Percentiles rank a stretch among this genome's conserved stretches.
Evolutionary conservation across 495 filamentous ascomycete species (phyloP).

Genomic region (Penicillium pancosmium): DNA sequence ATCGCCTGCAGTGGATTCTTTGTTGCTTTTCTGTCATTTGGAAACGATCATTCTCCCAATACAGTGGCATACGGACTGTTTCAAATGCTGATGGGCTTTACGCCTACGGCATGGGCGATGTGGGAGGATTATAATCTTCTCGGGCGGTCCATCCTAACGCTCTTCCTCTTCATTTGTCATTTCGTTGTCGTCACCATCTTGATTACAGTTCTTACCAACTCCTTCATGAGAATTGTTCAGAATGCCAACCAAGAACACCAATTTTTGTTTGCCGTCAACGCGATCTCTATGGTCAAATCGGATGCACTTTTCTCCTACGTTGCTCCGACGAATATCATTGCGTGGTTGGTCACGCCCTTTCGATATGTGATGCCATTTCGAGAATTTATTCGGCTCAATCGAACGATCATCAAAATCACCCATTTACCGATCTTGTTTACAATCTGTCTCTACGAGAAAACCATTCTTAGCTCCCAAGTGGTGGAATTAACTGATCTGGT

Average conservation of each 20-base stretch:
- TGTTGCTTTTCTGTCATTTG: constrained; percentile 85
- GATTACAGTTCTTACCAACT: constrained; percentile 90
- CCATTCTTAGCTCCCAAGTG: constrained; percentile 66
- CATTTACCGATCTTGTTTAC: constrained; percentile 84
- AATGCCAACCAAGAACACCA: constrained; percentile 93
- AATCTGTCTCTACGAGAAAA: constrained; percentile 85
- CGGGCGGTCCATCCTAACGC: constrained; percentile 70
- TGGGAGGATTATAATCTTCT: constrained; percentile 81
- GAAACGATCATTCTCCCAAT: constrained; percentile 60
- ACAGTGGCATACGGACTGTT: constrained; percentile 85
- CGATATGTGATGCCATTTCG: constrained; percentile 77
- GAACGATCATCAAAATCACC: constrained; percentile 84
- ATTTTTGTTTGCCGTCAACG: constrained; percentile 92
- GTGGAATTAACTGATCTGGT: constrained; percentile 77
- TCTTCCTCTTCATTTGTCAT: constrained; percentile 92
- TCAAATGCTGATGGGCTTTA: constrained; percentile 90
- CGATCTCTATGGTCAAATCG: constrained; percentile 94
- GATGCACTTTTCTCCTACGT: constrained; percentile 92
- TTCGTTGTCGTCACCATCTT: constrained; percentile 93
- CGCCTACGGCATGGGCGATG: constrained; percentile 69
- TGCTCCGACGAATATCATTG: constrained; percentile 84
- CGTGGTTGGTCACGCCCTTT: constrained; percentile 81
- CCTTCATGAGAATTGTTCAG: constrained; percentile 89
- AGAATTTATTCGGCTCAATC: constrained; percentile 78
- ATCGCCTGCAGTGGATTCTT: constrained; percentile 93